Evolutionary conservation across 768 basidiomycete species (phyloP).

Genomic region (Boletellus ananas): DNA sequence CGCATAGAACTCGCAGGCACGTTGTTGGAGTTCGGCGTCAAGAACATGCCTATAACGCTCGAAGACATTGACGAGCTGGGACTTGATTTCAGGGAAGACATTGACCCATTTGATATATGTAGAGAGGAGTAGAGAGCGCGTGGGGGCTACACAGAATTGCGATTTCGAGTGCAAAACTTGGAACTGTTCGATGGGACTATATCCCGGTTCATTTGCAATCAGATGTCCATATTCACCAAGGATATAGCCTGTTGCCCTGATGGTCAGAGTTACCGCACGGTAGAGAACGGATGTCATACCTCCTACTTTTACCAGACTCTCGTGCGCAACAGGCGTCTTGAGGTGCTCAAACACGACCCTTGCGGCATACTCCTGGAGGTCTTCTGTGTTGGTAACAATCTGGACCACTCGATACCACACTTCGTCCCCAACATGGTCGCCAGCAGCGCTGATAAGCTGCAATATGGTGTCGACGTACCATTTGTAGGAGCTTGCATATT

Average conservation of each 20-base stretch:
- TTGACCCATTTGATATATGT: conserved; percentile 99
- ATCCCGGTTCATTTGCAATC: conserved; percentile 91
- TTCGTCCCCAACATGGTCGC: conserved; percentile 98
- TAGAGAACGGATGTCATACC: conserved; percentile 45
- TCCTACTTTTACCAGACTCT: conserved; percentile 94
- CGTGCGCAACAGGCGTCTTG: conserved; percentile 79
- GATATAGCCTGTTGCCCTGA: conserved; percentile 71
- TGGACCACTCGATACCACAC: conserved; percentile 99
- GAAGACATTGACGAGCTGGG: conserved; percentile 89
- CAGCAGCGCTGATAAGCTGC: conserved; percentile 92
- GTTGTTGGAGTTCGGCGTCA: conserved; percentile 95
- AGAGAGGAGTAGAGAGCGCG: conserved; percentile 87
- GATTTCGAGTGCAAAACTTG: conserved; percentile 90
- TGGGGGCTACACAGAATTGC: conserved; percentile 88
- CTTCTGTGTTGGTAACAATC: conserved; percentile 97
- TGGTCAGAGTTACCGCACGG: conserved; percentile 9
- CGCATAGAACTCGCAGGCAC: conserved; percentile 96
- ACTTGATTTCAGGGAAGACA: conserved; percentile 97
- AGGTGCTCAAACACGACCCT: conserved; percentile 89
- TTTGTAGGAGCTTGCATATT: conserved; percentile 95
- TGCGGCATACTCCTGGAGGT: conserved; percentile 94
- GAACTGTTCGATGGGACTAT: conserved; percentile 93
- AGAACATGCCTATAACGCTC: conserved; percentile 97
- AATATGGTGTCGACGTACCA: conserved; percentile 99
- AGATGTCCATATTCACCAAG: conserved; percentile 98